Evolutionary conservation across 2,329 filamentous ascomycete genomes (phyloP), one percentile per base, ranked within the genome.

Genomic region (Cladosporium sp.): DNA sequence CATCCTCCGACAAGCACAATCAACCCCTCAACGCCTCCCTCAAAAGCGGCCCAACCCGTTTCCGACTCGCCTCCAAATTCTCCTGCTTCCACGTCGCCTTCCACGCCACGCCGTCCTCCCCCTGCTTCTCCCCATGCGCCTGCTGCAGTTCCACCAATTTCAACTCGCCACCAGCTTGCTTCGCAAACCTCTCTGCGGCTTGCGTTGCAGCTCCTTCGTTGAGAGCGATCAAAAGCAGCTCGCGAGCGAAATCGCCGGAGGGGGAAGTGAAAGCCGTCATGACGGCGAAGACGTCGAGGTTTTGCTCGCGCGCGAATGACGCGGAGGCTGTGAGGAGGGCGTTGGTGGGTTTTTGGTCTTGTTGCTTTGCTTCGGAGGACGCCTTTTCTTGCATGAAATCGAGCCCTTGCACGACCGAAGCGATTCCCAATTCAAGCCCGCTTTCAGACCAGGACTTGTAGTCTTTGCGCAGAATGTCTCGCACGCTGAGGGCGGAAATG

Each of bases 391-490:
- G 36, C 33, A 91, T 67, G 54, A 82, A 86, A 4, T 69, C 67
- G 5, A 91, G 67, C n/a, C 77, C 69, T 57, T 82, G 82, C 3
- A 86, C 80, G 2, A 84, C 74, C 36, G 79, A 79, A 59, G 80
- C 80, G 49, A 88, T 80, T n/a, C 87, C 87, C 4, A 92, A 73
- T 15, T 69, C 73, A 32, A 81, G 62, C 5, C 12, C 45, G 0
- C 58, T 66, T 49, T 82, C 79, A 9, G 69, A 70, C 87, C 87
- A 93, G 62, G 86, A 77, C 70, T 94, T 94, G 69, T 91, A 94
- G 69, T 94, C 88, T 66, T 92, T 92, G 55, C 85, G 76, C 46
- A 92, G 68, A 33, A 91, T 77, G 58, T 91, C 87, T 18, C 77
- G 70, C 57, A 89, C 67, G 32, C 69, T 72, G 39, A 93, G 69